A percentile compares a stretch with the other conserved stretches of the same genome.
Conservation (phyloP, 177 flowering plant genomes). For the Telopea speciosissima region DNA sequence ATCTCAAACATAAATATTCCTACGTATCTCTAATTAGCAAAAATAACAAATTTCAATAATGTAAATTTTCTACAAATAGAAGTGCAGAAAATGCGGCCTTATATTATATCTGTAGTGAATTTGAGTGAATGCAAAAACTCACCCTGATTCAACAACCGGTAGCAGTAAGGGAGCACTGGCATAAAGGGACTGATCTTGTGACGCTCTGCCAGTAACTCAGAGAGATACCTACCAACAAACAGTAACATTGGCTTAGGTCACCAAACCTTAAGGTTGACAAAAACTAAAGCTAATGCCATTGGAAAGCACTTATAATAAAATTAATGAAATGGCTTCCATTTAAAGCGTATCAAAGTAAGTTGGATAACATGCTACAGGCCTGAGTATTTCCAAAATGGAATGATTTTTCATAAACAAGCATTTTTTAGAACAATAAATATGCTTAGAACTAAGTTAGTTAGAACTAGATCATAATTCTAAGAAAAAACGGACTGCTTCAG, state of each 20-base stretch:
- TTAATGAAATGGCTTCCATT: not conserved
- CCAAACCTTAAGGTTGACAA: not conserved
- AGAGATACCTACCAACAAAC: constrained; percentile 55
- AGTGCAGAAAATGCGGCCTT: not conserved
- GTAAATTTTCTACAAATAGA: not conserved
- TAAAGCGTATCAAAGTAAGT: not conserved
- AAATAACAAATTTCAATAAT: not conserved
- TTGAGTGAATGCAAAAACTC: constrained; percentile 17
- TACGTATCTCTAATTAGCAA: not conserved
- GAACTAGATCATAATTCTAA: not conserved
- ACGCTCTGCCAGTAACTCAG: constrained; percentile 77
- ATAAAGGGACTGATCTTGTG: constrained; percentile 70
- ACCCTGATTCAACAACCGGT: constrained; percentile 86
- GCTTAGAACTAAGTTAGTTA: not conserved
- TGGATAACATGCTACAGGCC: not conserved
- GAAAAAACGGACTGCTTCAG: not conserved
- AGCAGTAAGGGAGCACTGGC: constrained; percentile 70
- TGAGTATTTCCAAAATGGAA: not conserved
- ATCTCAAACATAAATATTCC: not conserved
- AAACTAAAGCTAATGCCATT: not conserved
- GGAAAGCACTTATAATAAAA: not conserved
- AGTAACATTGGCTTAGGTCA: too few species aligned
- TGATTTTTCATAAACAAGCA: not conserved
- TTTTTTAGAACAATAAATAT: not conserved
- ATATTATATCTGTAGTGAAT: not conserved